Evolutionary conservation across 768 basidiomycete species (phyloP).

Genomic region (Leucogyrophana mollusca): DNA sequence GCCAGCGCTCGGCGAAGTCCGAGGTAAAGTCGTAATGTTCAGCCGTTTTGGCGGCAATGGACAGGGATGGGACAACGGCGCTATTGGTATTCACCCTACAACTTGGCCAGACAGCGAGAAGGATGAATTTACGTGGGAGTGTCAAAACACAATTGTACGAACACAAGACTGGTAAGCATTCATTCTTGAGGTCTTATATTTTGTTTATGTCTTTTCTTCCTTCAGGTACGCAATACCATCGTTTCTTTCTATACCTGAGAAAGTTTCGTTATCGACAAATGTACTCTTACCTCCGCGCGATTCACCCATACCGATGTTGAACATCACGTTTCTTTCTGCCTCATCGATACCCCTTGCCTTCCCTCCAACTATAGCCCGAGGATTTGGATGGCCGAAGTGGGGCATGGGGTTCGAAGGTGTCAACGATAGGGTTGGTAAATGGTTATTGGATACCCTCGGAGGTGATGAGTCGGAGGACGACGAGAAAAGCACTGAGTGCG

Average conservation of each 20-base stretch:
- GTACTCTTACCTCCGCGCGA: slow-evolving; percentile 46
- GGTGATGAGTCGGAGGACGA: not conserved
- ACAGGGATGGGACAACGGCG: slow-evolving; percentile 67
- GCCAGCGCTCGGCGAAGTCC: slow-evolving; percentile 77
- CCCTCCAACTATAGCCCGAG: slow-evolving; percentile 74
- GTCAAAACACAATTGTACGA: slow-evolving; percentile 64
- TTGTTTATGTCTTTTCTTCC: slow-evolving; percentile 1
- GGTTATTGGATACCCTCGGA: slow-evolving; percentile 59
- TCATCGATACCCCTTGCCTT: slow-evolving; percentile 77
- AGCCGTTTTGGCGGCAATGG: slow-evolving; percentile 80
- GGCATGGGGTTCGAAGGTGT: slow-evolving; percentile 86
- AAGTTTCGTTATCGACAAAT: slow-evolving; percentile 55
- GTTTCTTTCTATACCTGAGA: slow-evolving; percentile 84
- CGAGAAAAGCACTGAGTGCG: slow-evolving; percentile 5
- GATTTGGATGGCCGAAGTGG: slow-evolving; percentile 78
- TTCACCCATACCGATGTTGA: slow-evolving; percentile 46
- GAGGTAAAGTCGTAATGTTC: slow-evolving; percentile 83
- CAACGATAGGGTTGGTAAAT: slow-evolving; percentile 70
- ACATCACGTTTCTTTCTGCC: slow-evolving; percentile 82
- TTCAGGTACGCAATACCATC: slow-evolving; percentile 78
- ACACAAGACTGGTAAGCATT: slow-evolving; percentile 79
- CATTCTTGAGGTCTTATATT: not conserved
- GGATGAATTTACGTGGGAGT: slow-evolving; percentile 76
- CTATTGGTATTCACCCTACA: slow-evolving; percentile 84
- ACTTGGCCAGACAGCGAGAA: slow-evolving; percentile 81